A percentile compares a stretch with the other conserved stretches of the same genome.
Conservation (phyloP, 78 protist genomes). For the Diacronema lutheri region DNA sequence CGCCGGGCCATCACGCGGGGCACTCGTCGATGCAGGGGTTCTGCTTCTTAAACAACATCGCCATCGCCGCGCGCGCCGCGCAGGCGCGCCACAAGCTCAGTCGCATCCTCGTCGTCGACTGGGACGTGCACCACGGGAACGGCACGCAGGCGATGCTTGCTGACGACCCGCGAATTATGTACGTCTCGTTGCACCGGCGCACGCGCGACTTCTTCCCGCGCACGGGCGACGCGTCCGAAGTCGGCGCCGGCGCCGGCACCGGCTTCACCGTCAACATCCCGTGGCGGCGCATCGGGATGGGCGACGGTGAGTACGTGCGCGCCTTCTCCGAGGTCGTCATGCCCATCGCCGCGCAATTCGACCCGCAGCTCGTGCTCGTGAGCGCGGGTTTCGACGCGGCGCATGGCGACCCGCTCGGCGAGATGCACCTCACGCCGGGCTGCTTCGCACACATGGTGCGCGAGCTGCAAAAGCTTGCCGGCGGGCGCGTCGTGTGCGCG, state of each 20-base stretch:
- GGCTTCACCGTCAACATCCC: slow-evolving; percentile 44
- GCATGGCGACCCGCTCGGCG: neutral
- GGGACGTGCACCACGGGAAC: slow-evolving; percentile 86
- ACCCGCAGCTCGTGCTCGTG: slow-evolving; percentile 62
- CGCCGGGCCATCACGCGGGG: slow-evolving; percentile 80
- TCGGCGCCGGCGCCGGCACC: slow-evolving; percentile 3
- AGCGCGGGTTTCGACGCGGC: slow-evolving; percentile 74
- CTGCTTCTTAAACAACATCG: slow-evolving; percentile 76
- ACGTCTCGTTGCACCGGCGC: slow-evolving; percentile 63
- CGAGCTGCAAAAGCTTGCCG: neutral
- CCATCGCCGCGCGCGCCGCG: slow-evolving; percentile 79
- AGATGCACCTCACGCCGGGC: neutral
- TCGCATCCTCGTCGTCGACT: slow-evolving; percentile 74
- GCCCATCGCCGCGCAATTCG: slow-evolving; percentile 43
- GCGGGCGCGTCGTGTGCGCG: slow-evolving; percentile 14
- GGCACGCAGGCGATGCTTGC: slow-evolving; percentile 78
- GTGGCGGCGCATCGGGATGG: slow-evolving; percentile 46
- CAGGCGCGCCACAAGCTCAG: slow-evolving; percentile 24
- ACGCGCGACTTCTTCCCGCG: slow-evolving; percentile 62
- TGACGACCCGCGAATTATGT: slow-evolving; percentile 62
- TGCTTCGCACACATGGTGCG: slow-evolving; percentile 4
- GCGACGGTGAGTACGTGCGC: slow-evolving; percentile 30
- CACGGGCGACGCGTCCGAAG: slow-evolving; percentile 47
- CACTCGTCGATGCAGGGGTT: slow-evolving; percentile 49
- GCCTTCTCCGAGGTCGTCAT: slow-evolving; percentile 53